Evolutionary conservation across 257 asterid genomes (phyloP), one percentile per base, ranked within the genome.

Genomic region (Gynochthodes officinalis): DNA sequence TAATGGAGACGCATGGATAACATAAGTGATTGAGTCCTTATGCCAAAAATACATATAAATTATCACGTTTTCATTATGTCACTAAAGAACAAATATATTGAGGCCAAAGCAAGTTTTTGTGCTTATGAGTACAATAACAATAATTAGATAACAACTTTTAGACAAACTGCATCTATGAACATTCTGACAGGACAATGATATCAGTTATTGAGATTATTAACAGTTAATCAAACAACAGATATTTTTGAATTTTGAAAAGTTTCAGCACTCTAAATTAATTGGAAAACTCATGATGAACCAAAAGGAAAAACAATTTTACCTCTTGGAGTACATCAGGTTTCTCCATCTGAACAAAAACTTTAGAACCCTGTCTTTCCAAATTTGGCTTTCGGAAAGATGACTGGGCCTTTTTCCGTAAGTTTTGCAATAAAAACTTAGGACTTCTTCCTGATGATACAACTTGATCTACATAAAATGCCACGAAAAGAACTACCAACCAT

Each of bases 301-400:
- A 63, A 33, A 43, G 66, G n/a, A n/a, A 16, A 13, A 43, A 65
- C 37, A 52, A 55, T 35, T 27, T 76, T 77, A 95, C 99, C 98
- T 95, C 99, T 76, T 92, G 95, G 44, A 77, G 77, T 62, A 92
- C 95, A 68, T 95, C 97, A 21, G 78, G 80, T 81, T 90, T 90
- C 76, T 95, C 96, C 93, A 92, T 83, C 74, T 84, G 82, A 75
- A 89, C 86, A 50, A 78, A 78, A 76, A 84, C 93, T 82, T 86
- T 95, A 71, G 99, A 90, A 8, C 86, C 91, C 80, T 86, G 89
- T 80, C 89, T 86, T 76, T 12, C 81, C 81, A 86, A 77, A 82
- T 90, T 91, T 35, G 89, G 89, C 71, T 77, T 92, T 49, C 84
- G 84, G 87, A 83, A 82, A 62, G 96, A 88, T 64, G 86, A 74